These are phyloP conservation scores for Penicillium chermesinum DNA, from an alignment of 495 filamentous ascomycete species.

Conservation along the genomic window DNA sequence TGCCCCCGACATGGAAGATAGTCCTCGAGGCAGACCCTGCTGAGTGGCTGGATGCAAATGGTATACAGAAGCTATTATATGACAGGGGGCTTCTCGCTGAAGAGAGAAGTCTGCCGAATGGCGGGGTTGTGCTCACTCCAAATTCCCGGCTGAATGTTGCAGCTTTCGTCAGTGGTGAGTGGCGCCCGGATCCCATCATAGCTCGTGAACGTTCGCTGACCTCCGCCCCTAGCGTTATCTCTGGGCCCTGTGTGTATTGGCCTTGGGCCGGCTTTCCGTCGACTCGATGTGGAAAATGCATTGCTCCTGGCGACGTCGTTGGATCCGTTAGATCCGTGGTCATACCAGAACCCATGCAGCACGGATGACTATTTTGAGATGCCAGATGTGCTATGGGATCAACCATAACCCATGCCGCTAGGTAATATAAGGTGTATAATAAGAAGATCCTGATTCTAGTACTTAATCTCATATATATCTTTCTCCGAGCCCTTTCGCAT, in stretches of 20 bases:
- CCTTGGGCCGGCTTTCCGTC: constrained; percentile 25
- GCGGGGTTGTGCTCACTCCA: constrained; percentile 7
- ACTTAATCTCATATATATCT: no score
- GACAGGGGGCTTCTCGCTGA: constrained; percentile 17
- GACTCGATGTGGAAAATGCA: constrained; percentile 23
- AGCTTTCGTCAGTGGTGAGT: constrained; percentile 25
- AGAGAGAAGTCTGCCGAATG: constrained; percentile 6
- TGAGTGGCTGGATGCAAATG: constrained; percentile 28
- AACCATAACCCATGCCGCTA: no score
- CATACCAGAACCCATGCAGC: neutral
- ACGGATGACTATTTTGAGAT: neutral
- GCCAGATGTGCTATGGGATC: neutral
- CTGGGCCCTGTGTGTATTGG: constrained; percentile 24
- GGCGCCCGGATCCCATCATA: neutral
- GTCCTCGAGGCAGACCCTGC: constrained; percentile 16
- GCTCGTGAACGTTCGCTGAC: no score
- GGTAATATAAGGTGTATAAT: no score
- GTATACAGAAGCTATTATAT: constrained; percentile 22
- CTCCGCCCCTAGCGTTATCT: constrained; percentile 15
- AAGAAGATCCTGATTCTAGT: no score
- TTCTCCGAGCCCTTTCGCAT: no score
- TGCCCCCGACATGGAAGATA: constrained; percentile 21
- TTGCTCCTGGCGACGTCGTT: constrained; percentile 18
- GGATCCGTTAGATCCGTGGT: constrained; percentile 18
- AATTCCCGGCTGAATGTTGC: constrained; percentile 16